A percentile compares a stretch with the other conserved stretches of the same genome.
Evolutionary conservation across 2,329 filamentous ascomycete species (phyloP).

Genomic region (Botryotinia globosa): DNA sequence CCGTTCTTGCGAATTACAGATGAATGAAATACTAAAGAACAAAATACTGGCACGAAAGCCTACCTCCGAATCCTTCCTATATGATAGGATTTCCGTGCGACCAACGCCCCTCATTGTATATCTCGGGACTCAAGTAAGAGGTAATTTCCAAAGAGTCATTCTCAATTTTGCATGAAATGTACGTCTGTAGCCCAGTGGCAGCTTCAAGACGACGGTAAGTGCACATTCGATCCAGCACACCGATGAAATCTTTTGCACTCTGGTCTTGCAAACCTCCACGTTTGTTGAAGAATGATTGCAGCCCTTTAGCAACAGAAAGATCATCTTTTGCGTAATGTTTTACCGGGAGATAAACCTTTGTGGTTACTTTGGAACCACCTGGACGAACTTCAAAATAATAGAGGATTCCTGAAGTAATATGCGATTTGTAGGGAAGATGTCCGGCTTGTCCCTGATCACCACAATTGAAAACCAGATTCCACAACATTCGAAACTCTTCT

Average conservation of each 20-base stretch:
- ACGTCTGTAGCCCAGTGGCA: not conserved
- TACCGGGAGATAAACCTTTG: not conserved
- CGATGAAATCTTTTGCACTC: not conserved
- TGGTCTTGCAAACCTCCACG: not conserved
- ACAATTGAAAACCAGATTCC: not conserved
- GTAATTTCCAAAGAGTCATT: not conserved
- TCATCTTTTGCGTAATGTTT: not conserved
- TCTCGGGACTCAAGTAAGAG: slow-evolving; percentile 1
- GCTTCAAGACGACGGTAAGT: not conserved
- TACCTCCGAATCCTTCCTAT: not conserved
- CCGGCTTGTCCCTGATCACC: not conserved
- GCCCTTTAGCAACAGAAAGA: not conserved
- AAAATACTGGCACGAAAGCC: not conserved
- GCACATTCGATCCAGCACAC: not conserved
- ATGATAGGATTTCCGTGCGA: not conserved
- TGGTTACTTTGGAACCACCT: not conserved
- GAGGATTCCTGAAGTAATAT: not conserved
- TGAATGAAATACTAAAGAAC: not conserved
- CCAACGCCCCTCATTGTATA: not conserved
- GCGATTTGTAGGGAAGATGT: not conserved
- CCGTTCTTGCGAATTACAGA: not conserved
- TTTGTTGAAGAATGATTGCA: not conserved
- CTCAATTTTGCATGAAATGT: slow-evolving; percentile 7
- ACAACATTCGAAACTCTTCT: not conserved
- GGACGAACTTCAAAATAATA: slow-evolving; percentile 6